Base-by-base conservation (phyloP, 345 rosid species). In the Pugionium dolabratum region DNA sequence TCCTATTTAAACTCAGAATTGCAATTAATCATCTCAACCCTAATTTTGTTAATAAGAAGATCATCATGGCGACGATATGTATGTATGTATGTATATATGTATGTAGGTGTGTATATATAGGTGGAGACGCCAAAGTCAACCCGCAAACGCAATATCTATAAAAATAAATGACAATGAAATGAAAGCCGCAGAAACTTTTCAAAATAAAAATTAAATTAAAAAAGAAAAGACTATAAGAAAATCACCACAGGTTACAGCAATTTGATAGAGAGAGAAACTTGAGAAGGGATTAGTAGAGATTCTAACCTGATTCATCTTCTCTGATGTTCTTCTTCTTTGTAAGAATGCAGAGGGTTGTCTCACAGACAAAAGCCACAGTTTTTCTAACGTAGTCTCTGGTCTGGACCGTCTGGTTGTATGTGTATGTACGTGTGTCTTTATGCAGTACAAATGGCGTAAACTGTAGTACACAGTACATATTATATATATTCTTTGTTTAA, bases 391-490 rank as follows among this genome's bases (percentile, higher is more conserved):
- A 37, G 32, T 36, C 9, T 59, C 46, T 29, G 30, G 5, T 68
- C 36, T 51, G 47, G 54, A 11, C 10, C 4, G 18, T 18, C 18
- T 18, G 18, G 18, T 18, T 18, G 18, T 37, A 32, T 41, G 52
- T 49, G 51, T 34, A 59, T 42, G 57, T 45, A 52, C 67, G 25
- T 44, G 28, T 27, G 54, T 62, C 56, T 54, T 36, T 25, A 54
- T 62, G 69, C 50, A 71, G 69, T 71, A 71, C 75, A 71, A 70
- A 61, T 46, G 56, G 62, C 4, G 56, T 54, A 62, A 62, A 62
- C 64, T 63, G 75, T 63, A 62, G 64, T 71, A 71, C 75, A 62
- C 69, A 63, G 75, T 71, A 71, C 75, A 37, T 39, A 5, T 36
- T 9, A 18, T 18, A 18, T 18, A 18, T 18, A 18, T 11, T 26